phyloP scores from a whole-genome alignment of 2,329 filamentous ascomycete species.

The Corynespora cassiicola region DNA sequence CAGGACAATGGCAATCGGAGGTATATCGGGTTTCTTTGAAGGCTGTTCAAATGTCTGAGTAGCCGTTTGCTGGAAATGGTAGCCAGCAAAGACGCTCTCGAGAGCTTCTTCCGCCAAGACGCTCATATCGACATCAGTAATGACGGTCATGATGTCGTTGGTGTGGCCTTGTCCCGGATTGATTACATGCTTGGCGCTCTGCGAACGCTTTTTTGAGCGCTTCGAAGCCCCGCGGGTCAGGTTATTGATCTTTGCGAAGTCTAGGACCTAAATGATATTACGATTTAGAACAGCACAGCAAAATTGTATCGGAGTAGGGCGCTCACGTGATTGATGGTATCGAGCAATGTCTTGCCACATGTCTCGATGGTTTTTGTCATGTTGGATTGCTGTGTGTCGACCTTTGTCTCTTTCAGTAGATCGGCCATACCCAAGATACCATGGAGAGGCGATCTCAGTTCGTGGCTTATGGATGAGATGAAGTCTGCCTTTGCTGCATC shows the following conservation, averaged over 20 bases:
- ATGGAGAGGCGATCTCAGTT: conserved; percentile 67
- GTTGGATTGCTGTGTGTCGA: conserved; percentile 49
- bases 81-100: conserved; percentile 45
- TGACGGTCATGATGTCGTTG: conserved; percentile 42
- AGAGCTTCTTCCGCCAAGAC: conserved; percentile 45
- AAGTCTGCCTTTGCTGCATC: conserved; percentile 63
- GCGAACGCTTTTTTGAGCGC: conserved; percentile 35
- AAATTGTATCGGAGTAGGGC: neutral
- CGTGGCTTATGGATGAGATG: conserved; percentile 66
- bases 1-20: conserved; percentile 38
- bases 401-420: conserved; percentile 37
- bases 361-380: conserved; percentile 46
- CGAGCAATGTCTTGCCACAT: conserved; percentile 48
- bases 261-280: conserved; percentile 37
- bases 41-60: conserved; percentile 30
- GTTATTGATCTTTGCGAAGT: conserved; percentile 50
- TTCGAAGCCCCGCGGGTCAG: conserved; percentile 38
- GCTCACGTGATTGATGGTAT: conserved; percentile 50
- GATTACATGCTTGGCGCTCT: conserved; percentile 38
- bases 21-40: conserved; percentile 19
- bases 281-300: neutral
- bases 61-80: conserved; percentile 39
- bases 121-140: conserved; percentile 43
- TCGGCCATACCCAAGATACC: conserved; percentile 60
- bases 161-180: conserved; percentile 36